phyloP scores from a whole-genome alignment of 164 flowering plant genomes.

The Kingdonia uniflora region DNA sequence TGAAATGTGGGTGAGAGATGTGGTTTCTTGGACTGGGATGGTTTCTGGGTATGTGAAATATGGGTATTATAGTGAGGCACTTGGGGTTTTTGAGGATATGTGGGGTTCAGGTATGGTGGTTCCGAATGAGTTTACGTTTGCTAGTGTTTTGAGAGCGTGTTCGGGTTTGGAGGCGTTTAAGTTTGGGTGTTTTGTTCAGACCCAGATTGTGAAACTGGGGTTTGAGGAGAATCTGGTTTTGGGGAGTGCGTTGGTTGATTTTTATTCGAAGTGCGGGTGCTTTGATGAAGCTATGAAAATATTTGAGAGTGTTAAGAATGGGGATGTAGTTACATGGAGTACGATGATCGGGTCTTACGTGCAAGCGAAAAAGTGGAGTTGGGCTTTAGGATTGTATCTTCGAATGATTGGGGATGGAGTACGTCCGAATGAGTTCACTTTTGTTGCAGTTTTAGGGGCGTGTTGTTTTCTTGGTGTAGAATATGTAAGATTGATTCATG shows the following conservation, averaged over 20 bases:
- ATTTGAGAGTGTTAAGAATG: slow-evolving; percentile 15
- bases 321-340: slow-evolving; percentile 45
- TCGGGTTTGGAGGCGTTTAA: slow-evolving; percentile 22
- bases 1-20: slow-evolving; percentile 39
- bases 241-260: slow-evolving; percentile 31
- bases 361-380: slow-evolving; percentile 23
- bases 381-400: slow-evolving; percentile 23
- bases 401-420: slow-evolving; percentile 34
- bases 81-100: slow-evolving; percentile 34
- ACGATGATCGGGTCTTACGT: slow-evolving; percentile 34
- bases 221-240: slow-evolving; percentile 25
- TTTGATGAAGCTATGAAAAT: slow-evolving; percentile 22
- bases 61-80: slow-evolving; percentile 20
- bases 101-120: slow-evolving; percentile 14
- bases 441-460: slow-evolving; percentile 34
- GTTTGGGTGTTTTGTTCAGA: slow-evolving; percentile 25
- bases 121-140: slow-evolving; percentile 49
- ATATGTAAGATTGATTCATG: slow-evolving; percentile 39
- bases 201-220: slow-evolving; percentile 31
- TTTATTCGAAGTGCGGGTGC: slow-evolving; percentile 37
- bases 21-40: slow-evolving; percentile 46
- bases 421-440: slow-evolving; percentile 50
- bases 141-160: slow-evolving; percentile 31
- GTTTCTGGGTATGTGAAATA: slow-evolving; percentile 30
- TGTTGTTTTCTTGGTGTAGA: slow-evolving; percentile 22